phyloP scores from a whole-genome alignment of 2,329 filamentous ascomycete species.

The Sphaerulina musiva region DNA sequence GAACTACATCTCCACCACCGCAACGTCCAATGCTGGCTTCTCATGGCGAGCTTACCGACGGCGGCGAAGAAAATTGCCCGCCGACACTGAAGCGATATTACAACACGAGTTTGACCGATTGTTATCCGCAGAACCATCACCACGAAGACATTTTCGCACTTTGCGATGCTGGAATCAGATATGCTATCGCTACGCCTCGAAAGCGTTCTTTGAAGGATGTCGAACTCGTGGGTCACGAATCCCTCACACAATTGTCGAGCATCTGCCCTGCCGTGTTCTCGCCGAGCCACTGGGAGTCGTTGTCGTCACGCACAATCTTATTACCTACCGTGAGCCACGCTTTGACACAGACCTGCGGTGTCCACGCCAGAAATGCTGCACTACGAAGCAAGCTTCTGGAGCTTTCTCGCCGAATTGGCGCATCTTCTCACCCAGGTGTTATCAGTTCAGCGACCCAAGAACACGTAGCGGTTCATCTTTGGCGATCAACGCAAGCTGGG shows the following conservation, averaged over 20 bases:
- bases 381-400: slow-evolving; percentile 16
- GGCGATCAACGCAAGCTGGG: background rate
- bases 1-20: background rate
- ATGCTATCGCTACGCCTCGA: slow-evolving; percentile 32
- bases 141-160: slow-evolving; percentile 13
- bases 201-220: slow-evolving; percentile 24
- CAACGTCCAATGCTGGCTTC: background rate
- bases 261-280: slow-evolving; percentile 39
- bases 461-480: background rate
- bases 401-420: slow-evolving; percentile 6
- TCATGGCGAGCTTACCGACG: background rate
- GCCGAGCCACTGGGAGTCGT: slow-evolving; percentile 33
- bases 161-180: background rate
- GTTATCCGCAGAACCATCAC: background rate
- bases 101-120: slow-evolving; percentile 1
- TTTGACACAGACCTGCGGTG: slow-evolving; percentile 12
- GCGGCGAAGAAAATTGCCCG: background rate
- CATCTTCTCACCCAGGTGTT: background rate
- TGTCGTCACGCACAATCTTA: slow-evolving; percentile 30
- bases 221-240: slow-evolving; percentile 32
- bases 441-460: background rate
- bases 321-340: slow-evolving; percentile 38
- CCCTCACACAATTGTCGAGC: slow-evolving; percentile 32
- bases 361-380: slow-evolving; percentile 6
- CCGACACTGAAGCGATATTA: background rate